Evolutionary conservation across 768 basidiomycete genomes (phyloP), one percentile per base, ranked within the genome.

Genomic region (Mycena galopus): DNA sequence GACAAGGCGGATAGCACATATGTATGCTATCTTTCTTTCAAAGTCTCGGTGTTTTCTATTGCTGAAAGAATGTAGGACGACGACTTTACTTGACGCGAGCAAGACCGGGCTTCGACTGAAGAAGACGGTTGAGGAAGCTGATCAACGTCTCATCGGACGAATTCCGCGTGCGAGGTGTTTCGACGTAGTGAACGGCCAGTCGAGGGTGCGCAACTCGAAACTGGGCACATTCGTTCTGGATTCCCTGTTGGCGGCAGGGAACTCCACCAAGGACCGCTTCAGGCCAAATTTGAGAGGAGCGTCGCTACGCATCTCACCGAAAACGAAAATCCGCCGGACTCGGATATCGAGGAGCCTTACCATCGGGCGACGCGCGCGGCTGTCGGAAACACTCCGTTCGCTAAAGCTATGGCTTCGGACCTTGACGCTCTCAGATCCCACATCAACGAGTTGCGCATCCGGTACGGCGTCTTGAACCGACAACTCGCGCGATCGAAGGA

Each of bases 91-190:
- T 8, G 88, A 89, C 79, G 84, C 86, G 0, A 82, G 81, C 65
- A 90, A 90, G 75, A 86, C 88, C 10, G 88, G 89, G 0, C 80
- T 84, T 0, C 80, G 81, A 6, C 81, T 90, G 51, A 81, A 78
- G 65, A 6, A n/a, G 0, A 8, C 64, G 1, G 78, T 85, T 7
- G 81, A 80, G 47, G 30, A 69, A 0, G 0, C 60, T 0, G 87
- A 90, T 72, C 59, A 44, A 30, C 60, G 64, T 1, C n/a, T 27
- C 6, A 85, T 79, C 73, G 78, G 78, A 16, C 39, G 25, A 23
- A 19, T 35, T 9, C 35, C 50, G 16, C 69, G 69, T 2, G 19
- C 69, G 0, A 37, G 11, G 21, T 71, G 69, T 17, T 65, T 71
- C 29, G 60, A 69, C 23, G 21, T 23, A n/a, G 42, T 55, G 9